Evolutionary conservation across 208 protist genomes (phyloP).

Genomic region (Trypanosomatidae sp.): DNA sequence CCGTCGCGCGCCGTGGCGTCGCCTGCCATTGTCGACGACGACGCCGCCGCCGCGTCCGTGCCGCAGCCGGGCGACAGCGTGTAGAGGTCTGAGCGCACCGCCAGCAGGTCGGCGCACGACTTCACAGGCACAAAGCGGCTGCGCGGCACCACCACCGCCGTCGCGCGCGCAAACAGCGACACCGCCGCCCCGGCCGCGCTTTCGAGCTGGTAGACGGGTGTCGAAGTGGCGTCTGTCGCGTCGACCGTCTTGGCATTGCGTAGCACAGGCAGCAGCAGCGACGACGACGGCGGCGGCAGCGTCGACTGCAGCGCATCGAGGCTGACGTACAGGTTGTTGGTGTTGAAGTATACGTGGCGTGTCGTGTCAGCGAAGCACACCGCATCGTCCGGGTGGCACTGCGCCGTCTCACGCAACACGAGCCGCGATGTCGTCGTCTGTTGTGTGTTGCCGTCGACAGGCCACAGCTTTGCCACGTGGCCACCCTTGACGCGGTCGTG

Average conservation of each 20-base stretch:
- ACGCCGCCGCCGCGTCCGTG: constrained; percentile 40
- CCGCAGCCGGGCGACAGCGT: constrained; percentile 43
- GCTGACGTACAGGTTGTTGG: constrained; percentile 98
- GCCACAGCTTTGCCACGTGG: constrained; percentile 52
- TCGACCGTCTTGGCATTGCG: constrained; percentile 80
- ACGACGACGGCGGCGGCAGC: constrained; percentile 43
- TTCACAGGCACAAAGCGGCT: constrained; percentile 98
- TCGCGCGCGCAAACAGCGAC: constrained; percentile 65
- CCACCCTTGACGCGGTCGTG: constrained; percentile 91
- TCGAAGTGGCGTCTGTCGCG: constrained; percentile 37
- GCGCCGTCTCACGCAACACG: constrained; percentile 83
- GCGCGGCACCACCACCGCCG: constrained; percentile 91
- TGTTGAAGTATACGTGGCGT: constrained; percentile 99
- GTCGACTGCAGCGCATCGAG: constrained; percentile 72
- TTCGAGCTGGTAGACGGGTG: constrained; percentile 78
- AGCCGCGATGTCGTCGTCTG: constrained; percentile 16
- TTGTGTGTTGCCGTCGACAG: constrained; percentile 3
- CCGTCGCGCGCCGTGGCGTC: constrained; percentile 34
- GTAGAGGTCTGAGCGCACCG: constrained; percentile 94
- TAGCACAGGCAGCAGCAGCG: constrained; percentile 69
- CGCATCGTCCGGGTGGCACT: constrained; percentile 86
- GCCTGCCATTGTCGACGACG: too few species aligned
- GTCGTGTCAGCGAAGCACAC: constrained; percentile 92
- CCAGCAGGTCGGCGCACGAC: constrained; percentile 92
- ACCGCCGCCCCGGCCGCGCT: constrained; percentile 95